Conservation (phyloP, 768 basidiomycete species). For the Phlegmacium glaucopus region DNA sequence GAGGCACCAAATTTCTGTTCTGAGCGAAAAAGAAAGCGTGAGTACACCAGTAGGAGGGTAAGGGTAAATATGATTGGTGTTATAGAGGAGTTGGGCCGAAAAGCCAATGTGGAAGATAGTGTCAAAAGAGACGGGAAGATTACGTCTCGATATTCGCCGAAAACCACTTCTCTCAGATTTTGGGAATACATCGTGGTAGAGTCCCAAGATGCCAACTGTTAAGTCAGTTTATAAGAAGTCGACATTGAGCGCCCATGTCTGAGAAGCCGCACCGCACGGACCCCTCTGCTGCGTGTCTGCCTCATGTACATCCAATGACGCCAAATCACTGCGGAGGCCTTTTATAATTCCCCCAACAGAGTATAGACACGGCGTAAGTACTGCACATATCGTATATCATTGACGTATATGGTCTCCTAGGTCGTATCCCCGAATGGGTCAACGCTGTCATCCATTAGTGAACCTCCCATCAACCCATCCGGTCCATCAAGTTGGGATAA, state of each 20-base stretch:
- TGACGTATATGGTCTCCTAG: slow-evolving; percentile 5
- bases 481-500: slow-evolving; percentile 52
- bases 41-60: slow-evolving; percentile 34
- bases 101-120: slow-evolving; percentile 16
- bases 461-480: slow-evolving; percentile 55
- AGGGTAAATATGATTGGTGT: slow-evolving; percentile 27
- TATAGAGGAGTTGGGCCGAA: slow-evolving; percentile 19
- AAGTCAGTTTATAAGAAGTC: slow-evolving; percentile 11
- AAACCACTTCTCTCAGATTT: slow-evolving; percentile 21
- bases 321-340: background rate
- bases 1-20: slow-evolving; percentile 7
- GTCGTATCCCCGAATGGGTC: slow-evolving; percentile 54
- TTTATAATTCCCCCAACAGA: too few relatives aligned
- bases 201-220: background rate
- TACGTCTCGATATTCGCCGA: slow-evolving; percentile 25
- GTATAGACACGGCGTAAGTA: too few relatives aligned
- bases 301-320: background rate
- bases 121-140: slow-evolving; percentile 22
- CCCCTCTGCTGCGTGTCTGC: too few relatives aligned
- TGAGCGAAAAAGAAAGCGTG: slow-evolving; percentile 30
- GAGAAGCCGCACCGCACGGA: too few relatives aligned
- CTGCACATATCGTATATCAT: slow-evolving; percentile 5
- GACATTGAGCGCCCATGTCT: slow-evolving; percentile 12
- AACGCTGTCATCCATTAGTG: slow-evolving; percentile 53
- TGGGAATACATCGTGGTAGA: slow-evolving; percentile 13